Percentiles rank a stretch among this genome's conserved stretches.
phyloP scores from a whole-genome alignment of 257 asterid genomes.

The Nicotiana tomentosiformis region DNA sequence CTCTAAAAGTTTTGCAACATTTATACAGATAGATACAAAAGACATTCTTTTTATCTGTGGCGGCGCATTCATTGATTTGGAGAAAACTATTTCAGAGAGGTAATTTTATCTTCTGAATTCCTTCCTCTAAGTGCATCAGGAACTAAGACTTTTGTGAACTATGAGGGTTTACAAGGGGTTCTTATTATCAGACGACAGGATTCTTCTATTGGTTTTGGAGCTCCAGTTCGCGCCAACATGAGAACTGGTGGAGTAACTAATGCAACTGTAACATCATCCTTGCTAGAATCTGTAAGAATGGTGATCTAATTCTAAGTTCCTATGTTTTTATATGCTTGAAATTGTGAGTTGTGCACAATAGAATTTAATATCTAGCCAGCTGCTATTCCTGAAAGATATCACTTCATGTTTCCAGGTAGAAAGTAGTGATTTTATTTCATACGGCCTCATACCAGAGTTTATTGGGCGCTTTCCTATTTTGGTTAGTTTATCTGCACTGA shows the following conservation, averaged over 20 bases:
- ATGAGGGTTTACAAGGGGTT: background rate
- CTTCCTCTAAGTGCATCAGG: conserved; percentile 2
- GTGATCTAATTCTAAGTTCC: background rate
- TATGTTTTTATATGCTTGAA: background rate
- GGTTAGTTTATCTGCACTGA: conserved; percentile 81
- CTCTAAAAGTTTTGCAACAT: background rate
- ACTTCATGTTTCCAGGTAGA: conserved; percentile 60
- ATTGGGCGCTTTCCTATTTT: conserved; percentile 93
- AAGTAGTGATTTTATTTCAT: conserved; percentile 87
- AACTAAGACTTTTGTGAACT: background rate
- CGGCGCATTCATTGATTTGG: conserved; percentile 91
- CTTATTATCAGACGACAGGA: conserved; percentile 69
- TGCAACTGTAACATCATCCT: conserved; percentile 73
- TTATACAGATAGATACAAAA: conserved; percentile 77
- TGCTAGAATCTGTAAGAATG: conserved; percentile 79
- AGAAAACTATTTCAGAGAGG: conserved; percentile 93
- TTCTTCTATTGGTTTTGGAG: conserved; percentile 93
- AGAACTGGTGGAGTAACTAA: conserved; percentile 69
- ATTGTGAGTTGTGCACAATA: background rate
- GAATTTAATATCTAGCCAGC: background rate
- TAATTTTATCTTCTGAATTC: conserved; percentile 20
- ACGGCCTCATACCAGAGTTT: conserved; percentile 92
- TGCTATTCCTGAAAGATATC: conserved; percentile 5
- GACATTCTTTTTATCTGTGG: conserved; percentile 92
- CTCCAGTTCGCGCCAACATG: conserved; percentile 89